Base-by-base conservation (phyloP, 2,329 filamentous ascomycete species). In the Alternaria brassicae region DNA sequence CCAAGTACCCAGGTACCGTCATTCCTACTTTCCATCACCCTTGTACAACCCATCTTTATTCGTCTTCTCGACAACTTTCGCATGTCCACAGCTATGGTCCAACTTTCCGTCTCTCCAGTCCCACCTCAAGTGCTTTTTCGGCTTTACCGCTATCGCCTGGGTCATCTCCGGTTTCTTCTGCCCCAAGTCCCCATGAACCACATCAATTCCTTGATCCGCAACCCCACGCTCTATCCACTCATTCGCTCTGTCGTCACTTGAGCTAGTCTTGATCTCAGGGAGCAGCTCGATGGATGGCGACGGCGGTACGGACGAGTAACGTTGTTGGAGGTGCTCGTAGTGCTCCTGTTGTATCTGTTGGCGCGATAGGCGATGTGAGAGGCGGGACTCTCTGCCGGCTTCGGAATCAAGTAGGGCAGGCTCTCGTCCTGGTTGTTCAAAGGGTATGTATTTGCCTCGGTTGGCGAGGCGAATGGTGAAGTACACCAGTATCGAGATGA, bases 201-300 rank as follows among this genome's bases (percentile, higher is more conserved):
- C 34, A 21, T 53, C 17, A 1, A 51, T 28, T 6, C 37, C 42
- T 4, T 53, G 27, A 28, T 56, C n/a, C 28, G 12, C 6, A 25
- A 52, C 57, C 8, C 63, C 62, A 21, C 54, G 53, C n/a, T 68
- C 63, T 40, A 69, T 25, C 68, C 68, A 70, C 32, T 62, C 53
- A 28, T 60, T 61, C 12, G 65, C 63, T 41, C 58, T 63, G 3
- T 68, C 62, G n/a, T 57, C 63, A 6, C 53, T 41, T 6, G 47
- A 51, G 19, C 44, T 63, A 23, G 61, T 64, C 9, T 54, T 55
- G 13, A 66, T 66, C 25, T 61, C 48, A 2, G 58, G 53, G 5
- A 62, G 41, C 19, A 62, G 23, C 49, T 68, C 54, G n/a, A 64
- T 59, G 15, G 57, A 54, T 15, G 58, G 60, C 6, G 54, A 45